Conservation (phyloP, 2,329 filamentous ascomycete species). For the Myriosclerotinia curreyana region DNA sequence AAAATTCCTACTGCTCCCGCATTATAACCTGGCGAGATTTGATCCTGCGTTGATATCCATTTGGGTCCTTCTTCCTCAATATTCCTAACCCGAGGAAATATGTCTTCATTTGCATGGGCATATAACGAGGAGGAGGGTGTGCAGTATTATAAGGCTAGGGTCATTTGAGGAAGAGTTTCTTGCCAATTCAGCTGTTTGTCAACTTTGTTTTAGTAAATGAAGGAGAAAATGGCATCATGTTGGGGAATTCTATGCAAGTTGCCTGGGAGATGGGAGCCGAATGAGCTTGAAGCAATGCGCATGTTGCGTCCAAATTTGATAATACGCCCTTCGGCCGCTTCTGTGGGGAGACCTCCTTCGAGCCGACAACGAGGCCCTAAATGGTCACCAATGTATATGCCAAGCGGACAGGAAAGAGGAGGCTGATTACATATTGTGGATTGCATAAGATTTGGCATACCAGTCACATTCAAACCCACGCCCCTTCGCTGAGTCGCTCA, state of each 20-base stretch:
- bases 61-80: not conserved
- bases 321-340: not conserved
- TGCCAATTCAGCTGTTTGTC: not conserved
- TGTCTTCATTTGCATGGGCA: not conserved
- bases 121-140: not conserved
- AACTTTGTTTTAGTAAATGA: conserved; percentile 1
- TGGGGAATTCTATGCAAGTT: not conserved
- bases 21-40: conserved; percentile 12
- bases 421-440: not conserved
- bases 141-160: not conserved
- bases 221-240: not conserved
- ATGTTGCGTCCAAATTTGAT: not conserved
- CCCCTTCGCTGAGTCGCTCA: not conserved
- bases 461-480: not conserved
- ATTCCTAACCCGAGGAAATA: not conserved
- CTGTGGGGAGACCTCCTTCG: not conserved
- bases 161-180: not conserved
- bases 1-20: not conserved
- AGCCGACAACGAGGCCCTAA: not conserved
- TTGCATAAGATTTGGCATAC: not conserved
- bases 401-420: not conserved
- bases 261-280: not conserved
- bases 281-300: not conserved
- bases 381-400: not conserved
- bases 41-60: conserved; percentile 1